A percentile compares a stretch with the other conserved stretches of the same genome.
phyloP scores from a whole-genome alignment of 1,284 basidiomycete genomes.

The Puccinia coronata region DNA sequence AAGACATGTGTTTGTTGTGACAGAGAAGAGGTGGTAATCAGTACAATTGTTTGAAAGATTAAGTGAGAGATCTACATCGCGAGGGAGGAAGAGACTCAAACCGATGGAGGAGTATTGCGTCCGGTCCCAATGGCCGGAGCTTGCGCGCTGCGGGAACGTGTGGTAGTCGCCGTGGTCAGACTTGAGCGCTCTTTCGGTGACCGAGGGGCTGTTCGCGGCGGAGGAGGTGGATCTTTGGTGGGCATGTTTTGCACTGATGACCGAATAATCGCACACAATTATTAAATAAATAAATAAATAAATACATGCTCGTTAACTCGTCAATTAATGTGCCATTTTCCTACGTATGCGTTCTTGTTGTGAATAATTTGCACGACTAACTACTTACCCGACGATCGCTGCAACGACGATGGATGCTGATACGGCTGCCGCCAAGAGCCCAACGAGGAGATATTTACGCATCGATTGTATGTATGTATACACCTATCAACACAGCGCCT shows the following conservation, averaged over 20 bases:
- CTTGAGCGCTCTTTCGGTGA: not conserved
- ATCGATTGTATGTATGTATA: no score
- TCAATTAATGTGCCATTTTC: no score
- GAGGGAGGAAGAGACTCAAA: not conserved
- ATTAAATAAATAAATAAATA: no score
- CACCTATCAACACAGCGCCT: no score
- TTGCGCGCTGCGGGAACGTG: not conserved
- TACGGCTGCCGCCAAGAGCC: not conserved
- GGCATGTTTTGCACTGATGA: not conserved
- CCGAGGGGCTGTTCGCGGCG: not conserved
- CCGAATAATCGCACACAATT: no score
- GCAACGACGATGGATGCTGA: constrained; percentile 22
- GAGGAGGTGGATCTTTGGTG: not conserved
- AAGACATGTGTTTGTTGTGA: no score
- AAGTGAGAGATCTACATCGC: no score
- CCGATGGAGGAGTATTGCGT: not conserved
- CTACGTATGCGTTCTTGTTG: no score
- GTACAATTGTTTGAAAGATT: no score
- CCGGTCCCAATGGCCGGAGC: not conserved
- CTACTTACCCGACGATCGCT: not conserved
- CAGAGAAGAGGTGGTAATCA: not conserved
- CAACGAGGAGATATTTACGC: not conserved
- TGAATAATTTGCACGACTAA: no score
- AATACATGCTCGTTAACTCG: no score
- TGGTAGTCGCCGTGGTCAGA: not conserved